Percentiles rank a stretch among this genome's conserved stretches.
Evolutionary conservation across 2,329 filamentous ascomycete species (phyloP).

Genomic region (Ophiostoma quercus): DNA sequence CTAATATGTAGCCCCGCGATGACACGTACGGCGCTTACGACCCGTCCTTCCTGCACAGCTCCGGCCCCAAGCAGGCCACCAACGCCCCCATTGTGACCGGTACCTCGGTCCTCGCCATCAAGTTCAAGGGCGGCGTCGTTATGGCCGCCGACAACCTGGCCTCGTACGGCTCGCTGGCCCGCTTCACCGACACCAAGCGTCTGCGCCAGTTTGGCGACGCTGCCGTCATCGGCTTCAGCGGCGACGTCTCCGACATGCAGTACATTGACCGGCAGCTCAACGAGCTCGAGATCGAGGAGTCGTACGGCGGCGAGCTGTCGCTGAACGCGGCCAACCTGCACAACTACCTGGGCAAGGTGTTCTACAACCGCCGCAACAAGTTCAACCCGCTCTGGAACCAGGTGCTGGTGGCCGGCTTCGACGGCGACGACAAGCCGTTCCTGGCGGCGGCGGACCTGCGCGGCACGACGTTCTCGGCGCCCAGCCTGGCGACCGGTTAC

Average conservation of each 20-base stretch:
- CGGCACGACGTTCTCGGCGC: slow-evolving; percentile 83
- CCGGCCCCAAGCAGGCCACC: slow-evolving; percentile 74
- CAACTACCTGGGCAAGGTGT: slow-evolving; percentile 91
- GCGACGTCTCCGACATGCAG: slow-evolving; percentile 99
- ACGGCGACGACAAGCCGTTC: slow-evolving; percentile 75
- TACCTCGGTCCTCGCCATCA: slow-evolving; percentile 89
- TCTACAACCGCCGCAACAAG: slow-evolving; percentile 90
- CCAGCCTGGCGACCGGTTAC: slow-evolving; percentile 87
- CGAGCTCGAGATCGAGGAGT: slow-evolving; percentile 81
- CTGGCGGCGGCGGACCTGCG: slow-evolving; percentile 86
- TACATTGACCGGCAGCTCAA: slow-evolving; percentile 89
- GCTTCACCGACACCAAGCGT: slow-evolving; percentile 95
- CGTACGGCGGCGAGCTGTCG: slow-evolving; percentile 57
- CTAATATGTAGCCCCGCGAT: slow-evolving; percentile 70
- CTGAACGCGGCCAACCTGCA: slow-evolving; percentile 92
- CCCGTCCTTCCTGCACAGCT: slow-evolving; percentile 69
- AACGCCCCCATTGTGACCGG: slow-evolving; percentile 92
- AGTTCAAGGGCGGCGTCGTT: slow-evolving; percentile 94
- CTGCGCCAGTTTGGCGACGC: slow-evolving; percentile 81
- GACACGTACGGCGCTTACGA: slow-evolving; percentile 96
- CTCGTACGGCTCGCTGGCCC: slow-evolving; percentile 93
- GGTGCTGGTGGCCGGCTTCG: slow-evolving; percentile 82
- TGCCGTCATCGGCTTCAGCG: slow-evolving; percentile 86
- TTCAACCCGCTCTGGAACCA: slow-evolving; percentile 99
- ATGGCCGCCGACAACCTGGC: slow-evolving; percentile 96